phyloP scores from a whole-genome alignment of 148 eudicot genomes.

The Agrostemma githago region DNA sequence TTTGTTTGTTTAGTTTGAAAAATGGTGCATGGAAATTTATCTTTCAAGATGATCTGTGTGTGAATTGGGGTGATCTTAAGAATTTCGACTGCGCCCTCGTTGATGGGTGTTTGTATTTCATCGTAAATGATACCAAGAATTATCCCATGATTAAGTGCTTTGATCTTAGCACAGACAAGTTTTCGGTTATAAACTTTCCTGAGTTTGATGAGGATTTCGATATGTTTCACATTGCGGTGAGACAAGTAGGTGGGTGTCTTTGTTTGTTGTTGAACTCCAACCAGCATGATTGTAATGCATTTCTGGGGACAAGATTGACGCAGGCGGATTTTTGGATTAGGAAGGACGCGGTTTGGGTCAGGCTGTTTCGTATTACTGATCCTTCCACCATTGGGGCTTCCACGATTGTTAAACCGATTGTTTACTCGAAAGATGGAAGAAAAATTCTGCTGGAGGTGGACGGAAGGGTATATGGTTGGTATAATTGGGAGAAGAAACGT shows the following conservation, averaged over 20 bases:
- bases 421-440: not conserved
- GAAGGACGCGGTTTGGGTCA: constrained; percentile 10
- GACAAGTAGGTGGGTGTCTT: constrained; percentile 5
- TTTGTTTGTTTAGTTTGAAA: not conserved
- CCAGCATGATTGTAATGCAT: not conserved
- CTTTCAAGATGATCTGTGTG: not conserved
- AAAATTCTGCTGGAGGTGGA: not conserved
- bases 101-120: not conserved
- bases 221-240: not conserved
- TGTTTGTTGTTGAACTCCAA: not conserved
- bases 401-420: not conserved
- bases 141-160: not conserved
- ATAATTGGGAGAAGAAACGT: not conserved
- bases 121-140: not conserved
- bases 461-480: not conserved
- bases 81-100: too few relatives aligned
- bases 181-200: not conserved
- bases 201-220: not conserved
- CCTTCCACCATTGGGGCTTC: not conserved
- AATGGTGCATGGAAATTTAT: not conserved
- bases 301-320: not conserved
- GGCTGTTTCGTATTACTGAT: not conserved
- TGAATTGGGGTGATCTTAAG: too few relatives aligned
- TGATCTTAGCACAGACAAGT: not conserved
- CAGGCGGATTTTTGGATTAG: constrained; percentile 6